Evolutionary conservation across 2,329 filamentous ascomycete species (phyloP), one percentile per base, ranked within the genome.

Genomic region (Epichloe glyceriae): DNA sequence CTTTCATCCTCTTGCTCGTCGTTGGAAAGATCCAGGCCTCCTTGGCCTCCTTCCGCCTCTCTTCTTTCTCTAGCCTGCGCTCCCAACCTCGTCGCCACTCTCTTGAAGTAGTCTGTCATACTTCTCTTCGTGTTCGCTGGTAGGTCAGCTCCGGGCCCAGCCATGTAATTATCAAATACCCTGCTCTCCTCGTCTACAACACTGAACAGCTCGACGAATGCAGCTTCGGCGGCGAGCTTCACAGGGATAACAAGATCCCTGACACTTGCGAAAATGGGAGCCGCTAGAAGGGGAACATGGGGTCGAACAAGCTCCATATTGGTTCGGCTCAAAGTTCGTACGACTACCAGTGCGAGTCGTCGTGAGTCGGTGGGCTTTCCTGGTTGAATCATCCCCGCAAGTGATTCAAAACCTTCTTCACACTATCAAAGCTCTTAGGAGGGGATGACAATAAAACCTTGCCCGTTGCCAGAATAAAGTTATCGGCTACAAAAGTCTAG

Each of bases 51-150:
- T 64, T 96, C 90, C 0, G 93, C 93, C 58, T 95, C 90, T 62
- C 81, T 86, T 59, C 93, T 79, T 71, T 98, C 93, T 55, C 88
- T 79, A 2, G 87, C 89, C 66, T 97, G 93, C 17, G 74, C 79
- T n/a, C 86, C 91, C 19, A 97, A 70, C 58, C 90, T 80, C 61
- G 91, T 67, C 1, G 88, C 88, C 56, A 98, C 87, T 41, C 93
- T 77, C 75, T 95, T 95, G 72, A 97, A 97, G 71, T 98, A 98
- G 66, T 98, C 93, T 53, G 83, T 79, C 85, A 98, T 96, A 65
- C 85, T 89, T 58, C 91, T 79, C 76, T 94, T 93, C 17, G 82
- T 82, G 40, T 80, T 84, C 0, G 86, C 69, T 8, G 82, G 75
- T 53, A 96, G 68, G 3, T 80, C 78, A 47, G 79, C 78, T 5